Base-by-base conservation (phyloP, 495 filamentous ascomycete species). In the Neurospora sp. region DNA sequence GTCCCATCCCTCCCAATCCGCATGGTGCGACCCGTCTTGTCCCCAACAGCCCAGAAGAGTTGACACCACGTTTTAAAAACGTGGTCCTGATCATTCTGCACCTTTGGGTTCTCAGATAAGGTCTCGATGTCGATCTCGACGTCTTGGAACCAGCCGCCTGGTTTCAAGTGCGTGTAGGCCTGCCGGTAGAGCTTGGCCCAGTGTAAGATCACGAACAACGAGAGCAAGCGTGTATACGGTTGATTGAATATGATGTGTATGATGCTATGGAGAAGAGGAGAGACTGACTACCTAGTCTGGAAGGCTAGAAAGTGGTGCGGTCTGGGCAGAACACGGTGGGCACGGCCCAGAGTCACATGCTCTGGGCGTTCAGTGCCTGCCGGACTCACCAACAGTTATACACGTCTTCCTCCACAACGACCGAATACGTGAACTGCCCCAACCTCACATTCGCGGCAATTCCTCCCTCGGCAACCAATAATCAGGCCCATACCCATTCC, bases 51-150 rank as follows among this genome's bases (percentile, higher is more conserved):
- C 71, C 39, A 70, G 5, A 73, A 73, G 16, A 74, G 69, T 2
- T 17, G 45, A 12, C 45, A 71, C 72, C 72, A 74, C 22, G 22
- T 40, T 61, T 71, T 71, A 35, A 68, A 74, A 17, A 74, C 70
- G 14, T 74, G 72, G 10, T 73, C 69, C 44, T 14, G 41, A 12
- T 53, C 20, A 6, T 48, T 22, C 12, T 31, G 40, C 3, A 40
- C 69, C 5, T 71, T n/a, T 1, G 31, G 31, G 27, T 69, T 39
- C 37, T 73, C 69, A 1, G 69, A 71, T 2, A 71, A 35, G 3
- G 69, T 73, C 35, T 59, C 41, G 38, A 71, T 71, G 72, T 71
- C 70, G 69, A 73, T 42, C 27, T 73, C 72, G 44, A 73, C n/a
- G 45, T 71, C 8, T 70, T 73, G 69, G 45, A 73, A 48, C 45